These are phyloP conservation scores for Cyberlindnera galapagoensis DNA, from an alignment of 805 yeast species.

Conservation along the genomic window DNA sequence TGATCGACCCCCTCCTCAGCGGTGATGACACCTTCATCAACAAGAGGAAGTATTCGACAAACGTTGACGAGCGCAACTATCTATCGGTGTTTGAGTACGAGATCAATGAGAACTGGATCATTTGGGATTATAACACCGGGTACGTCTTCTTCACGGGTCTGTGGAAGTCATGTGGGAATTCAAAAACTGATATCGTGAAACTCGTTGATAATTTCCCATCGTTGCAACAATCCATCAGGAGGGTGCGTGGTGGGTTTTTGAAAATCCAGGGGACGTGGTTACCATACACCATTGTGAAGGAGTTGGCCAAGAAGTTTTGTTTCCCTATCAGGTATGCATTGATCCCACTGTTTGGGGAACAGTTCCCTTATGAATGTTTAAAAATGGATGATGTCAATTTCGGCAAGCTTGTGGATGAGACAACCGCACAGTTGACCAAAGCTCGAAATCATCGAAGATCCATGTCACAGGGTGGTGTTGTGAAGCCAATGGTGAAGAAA, in stretches of 20 bases:
- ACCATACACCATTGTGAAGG: constrained; percentile 60
- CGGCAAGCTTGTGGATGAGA: constrained; percentile 19
- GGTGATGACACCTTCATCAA: constrained; percentile 8
- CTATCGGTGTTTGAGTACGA: constrained; percentile 68
- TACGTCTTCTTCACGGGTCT: constrained; percentile 17
- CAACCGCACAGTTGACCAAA: constrained; percentile 7
- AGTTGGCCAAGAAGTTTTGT: constrained; percentile 69
- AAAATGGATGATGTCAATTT: constrained; percentile 18
- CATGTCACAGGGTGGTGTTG: constrained; percentile 1
- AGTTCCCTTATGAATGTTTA: constrained; percentile 38
- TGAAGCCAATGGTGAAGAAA: constrained; percentile 6
- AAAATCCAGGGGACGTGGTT: constrained; percentile 96
- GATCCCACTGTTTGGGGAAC: constrained; percentile 73
- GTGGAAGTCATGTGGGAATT: constrained; percentile 35
- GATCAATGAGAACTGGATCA: constrained; percentile 64
- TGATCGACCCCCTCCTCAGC: constrained; percentile 5
- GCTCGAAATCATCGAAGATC: constrained; percentile 9
- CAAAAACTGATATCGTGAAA: constrained; percentile 73
- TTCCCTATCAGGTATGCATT: constrained; percentile 68
- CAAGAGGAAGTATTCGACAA: constrained; percentile 57
- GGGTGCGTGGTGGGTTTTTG: constrained; percentile 85
- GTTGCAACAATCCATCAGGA: constrained; percentile 30
- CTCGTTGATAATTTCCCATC: constrained; percentile 34
- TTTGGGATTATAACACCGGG: constrained; percentile 26
- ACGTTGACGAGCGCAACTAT: constrained; percentile 64